phyloP scores from a whole-genome alignment of 345 rosid species.

The Euphorbia pulcherrima region DNA sequence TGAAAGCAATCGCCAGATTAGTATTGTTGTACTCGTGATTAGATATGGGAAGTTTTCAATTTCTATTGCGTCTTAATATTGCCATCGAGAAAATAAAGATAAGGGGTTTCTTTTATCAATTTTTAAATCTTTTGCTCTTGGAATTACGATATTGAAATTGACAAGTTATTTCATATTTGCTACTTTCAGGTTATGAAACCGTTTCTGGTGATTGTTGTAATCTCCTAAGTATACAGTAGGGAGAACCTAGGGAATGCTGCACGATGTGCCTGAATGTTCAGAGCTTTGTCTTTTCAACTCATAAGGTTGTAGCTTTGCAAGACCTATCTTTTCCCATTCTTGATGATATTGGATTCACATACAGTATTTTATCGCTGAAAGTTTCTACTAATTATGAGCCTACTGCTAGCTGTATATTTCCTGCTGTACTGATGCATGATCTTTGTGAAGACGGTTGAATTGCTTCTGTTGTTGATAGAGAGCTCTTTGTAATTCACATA shows the following conservation, averaged over 20 bases:
- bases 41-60: no score
- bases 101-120: neutral
- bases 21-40: no score
- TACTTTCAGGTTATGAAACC: conserved; percentile 3
- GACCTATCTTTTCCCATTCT: conserved; percentile 3
- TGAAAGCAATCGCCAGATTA: no score
- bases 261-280: conserved; percentile 22
- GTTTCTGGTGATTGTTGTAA: neutral
- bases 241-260: conserved; percentile 26
- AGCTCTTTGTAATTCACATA: neutral
- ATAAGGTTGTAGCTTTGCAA: neutral
- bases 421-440: conserved; percentile 15
- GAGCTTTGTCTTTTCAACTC: conserved; percentile 10
- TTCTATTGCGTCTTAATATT: no score
- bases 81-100: no score
- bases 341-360: conserved; percentile 17
- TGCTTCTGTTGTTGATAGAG: neutral
- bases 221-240: neutral
- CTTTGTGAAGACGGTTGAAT: conserved; percentile 25
- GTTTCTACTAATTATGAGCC: neutral
- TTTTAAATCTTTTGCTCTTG: neutral
- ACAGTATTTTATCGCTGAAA: neutral
- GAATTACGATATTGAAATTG: neutral
- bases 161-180: neutral
- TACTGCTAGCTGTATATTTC: neutral